Percentiles rank a stretch among this genome's conserved stretches.
phyloP scores from a whole-genome alignment of 257 asterid genomes.

The Salvia splendens region DNA sequence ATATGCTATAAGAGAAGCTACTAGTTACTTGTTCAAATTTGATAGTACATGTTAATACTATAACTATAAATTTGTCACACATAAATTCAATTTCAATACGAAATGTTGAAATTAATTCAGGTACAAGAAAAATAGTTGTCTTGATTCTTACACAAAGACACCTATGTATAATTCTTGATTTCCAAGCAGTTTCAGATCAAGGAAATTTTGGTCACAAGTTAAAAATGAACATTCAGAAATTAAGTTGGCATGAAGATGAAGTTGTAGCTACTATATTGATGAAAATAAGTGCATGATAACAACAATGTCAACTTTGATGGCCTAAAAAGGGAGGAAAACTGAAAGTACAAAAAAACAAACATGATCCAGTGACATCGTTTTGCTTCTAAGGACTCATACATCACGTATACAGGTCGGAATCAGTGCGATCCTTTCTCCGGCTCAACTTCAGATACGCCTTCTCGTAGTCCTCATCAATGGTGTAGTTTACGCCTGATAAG shows the following conservation, averaged over 20 bases:
- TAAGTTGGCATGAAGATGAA: not conserved
- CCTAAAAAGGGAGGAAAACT: not conserved
- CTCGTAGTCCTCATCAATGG: slow-evolving; percentile 42
- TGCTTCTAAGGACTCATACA: slow-evolving; percentile 22
- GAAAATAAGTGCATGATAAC: slow-evolving; percentile 28
- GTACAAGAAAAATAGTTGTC: slow-evolving; percentile 12
- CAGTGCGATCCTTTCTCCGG: slow-evolving; percentile 53
- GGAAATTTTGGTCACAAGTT: not conserved
- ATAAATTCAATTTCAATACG: not conserved
- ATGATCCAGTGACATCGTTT: not conserved
- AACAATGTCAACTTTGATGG: slow-evolving; percentile 11
- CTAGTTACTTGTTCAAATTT: slow-evolving; percentile 20
- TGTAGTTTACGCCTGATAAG: slow-evolving; percentile 46
- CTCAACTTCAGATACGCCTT: slow-evolving; percentile 49
- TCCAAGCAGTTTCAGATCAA: slow-evolving; percentile 3
- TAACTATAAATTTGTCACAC: not conserved
- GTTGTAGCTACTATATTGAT: slow-evolving; percentile 20
- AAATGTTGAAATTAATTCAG: slow-evolving; percentile 13
- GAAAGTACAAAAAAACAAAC: slow-evolving; percentile 25
- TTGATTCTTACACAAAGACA: slow-evolving; percentile 26
- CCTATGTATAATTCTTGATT: not conserved
- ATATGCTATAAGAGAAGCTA: slow-evolving; percentile 13
- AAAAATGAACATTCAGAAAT: not conserved
- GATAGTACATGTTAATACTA: not conserved
- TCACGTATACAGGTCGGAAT: slow-evolving; percentile 83